Conservation (phyloP, 495 filamentous ascomycete species). For the Neurospora sp. region DNA sequence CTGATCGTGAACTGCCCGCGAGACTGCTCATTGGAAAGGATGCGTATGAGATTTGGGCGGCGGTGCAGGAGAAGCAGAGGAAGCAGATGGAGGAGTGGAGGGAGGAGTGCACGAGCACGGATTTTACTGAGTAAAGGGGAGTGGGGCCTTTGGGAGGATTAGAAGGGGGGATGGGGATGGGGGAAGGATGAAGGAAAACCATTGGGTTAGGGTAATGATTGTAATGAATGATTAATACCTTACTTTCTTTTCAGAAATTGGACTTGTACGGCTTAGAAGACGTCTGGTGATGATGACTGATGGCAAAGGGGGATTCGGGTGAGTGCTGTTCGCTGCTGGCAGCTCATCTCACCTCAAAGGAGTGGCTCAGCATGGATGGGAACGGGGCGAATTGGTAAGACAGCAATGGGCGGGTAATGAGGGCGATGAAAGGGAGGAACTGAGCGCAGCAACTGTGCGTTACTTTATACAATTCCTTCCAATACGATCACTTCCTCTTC, state of each 20-base stretch:
- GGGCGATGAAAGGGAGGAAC: not conserved
- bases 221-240: conserved; percentile 1
- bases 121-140: not conserved
- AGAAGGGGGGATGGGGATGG: not conserved
- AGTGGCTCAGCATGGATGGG: not conserved
- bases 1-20: not conserved
- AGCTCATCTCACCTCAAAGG: not conserved
- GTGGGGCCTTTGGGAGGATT: not conserved
- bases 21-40: not conserved
- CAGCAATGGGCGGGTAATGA: not conserved
- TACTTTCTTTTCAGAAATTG: not conserved
- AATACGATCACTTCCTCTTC: not conserved
- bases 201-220: not conserved
- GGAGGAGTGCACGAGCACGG: not conserved
- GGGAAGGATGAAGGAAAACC: not conserved
- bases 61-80: not conserved
- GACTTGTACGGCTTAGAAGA: not conserved
- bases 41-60: not conserved
- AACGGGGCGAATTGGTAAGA: not conserved
- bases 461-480: not conserved
- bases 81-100: not conserved
- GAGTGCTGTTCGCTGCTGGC: not conserved
- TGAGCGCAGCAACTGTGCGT: not conserved
- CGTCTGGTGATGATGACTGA: not conserved
- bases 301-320: not conserved